Percentiles rank a stretch among this genome's conserved stretches.
These are phyloP conservation scores for Lyophyllum shimeji DNA, from an alignment of 768 basidiomycete genomes.

Conservation along the genomic window DNA sequence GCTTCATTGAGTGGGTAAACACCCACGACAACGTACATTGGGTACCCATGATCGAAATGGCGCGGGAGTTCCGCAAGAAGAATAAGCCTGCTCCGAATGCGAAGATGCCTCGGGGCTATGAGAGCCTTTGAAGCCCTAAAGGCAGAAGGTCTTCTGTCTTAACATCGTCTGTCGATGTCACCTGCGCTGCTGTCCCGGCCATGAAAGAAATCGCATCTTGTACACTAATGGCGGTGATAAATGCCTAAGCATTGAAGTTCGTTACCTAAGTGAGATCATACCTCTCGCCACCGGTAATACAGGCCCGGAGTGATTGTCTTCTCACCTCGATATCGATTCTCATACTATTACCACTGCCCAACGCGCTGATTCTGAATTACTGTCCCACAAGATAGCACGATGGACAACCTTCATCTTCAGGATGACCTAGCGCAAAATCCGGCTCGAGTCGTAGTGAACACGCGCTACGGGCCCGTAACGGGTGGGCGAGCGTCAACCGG, in stretches of 20 bases:
- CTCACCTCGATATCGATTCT: neutral
- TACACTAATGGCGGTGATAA: too few species aligned
- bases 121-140: neutral
- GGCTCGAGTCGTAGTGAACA: constrained; percentile 47
- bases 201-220: neutral
- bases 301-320: neutral
- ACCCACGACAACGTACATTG: constrained; percentile 68
- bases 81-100: constrained; percentile 48
- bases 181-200: neutral
- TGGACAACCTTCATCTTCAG: constrained; percentile 42
- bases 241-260: too few species aligned
- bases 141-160: neutral
- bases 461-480: constrained; percentile 52
- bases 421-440: constrained; percentile 49
- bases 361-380: neutral
- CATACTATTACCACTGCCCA: neutral
- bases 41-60: constrained; percentile 71
- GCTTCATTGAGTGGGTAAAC: constrained; percentile 76
- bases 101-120: constrained; percentile 52
- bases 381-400: neutral
- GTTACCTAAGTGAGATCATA: too few species aligned
- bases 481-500: constrained; percentile 65
- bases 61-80: constrained; percentile 56
- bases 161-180: neutral
- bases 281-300: neutral